Base-by-base conservation (phyloP, 139 green algal genomes). In the Dunaliella primolecta region DNA sequence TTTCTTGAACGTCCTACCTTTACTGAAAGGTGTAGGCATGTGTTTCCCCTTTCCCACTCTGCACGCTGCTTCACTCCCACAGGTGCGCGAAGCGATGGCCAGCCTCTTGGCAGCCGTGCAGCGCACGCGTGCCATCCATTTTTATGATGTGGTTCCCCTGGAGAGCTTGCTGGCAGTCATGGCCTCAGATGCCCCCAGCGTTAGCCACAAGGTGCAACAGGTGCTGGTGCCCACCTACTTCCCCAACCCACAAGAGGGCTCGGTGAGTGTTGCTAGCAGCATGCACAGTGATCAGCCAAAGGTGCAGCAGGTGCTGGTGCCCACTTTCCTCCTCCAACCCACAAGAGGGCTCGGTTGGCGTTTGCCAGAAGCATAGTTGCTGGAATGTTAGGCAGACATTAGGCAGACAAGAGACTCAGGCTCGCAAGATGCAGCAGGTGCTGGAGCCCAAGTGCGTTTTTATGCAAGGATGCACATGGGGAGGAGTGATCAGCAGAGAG, bases 211-310 rank as follows among this genome's bases (percentile, higher is more conserved):
- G 25, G 86, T 96, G 27, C 87, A 94, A 70, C 82, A 81, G 32
- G 89, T 96, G 30, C 89, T 96, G 83, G 85, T 95, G 83, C 92
- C 93, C 36, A 91, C 81, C 88, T 95, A 92, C 86, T 93, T 94
- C 81, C 92, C 93, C 27, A 86, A 85, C 35, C 78, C 88, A 1
- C 79, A 92, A 35, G 87, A 92, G 46, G 92, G 91, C 21, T 64
- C 88, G 76, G 91, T 92, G 77, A 80, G 90, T 87, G 74, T 31
- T 38, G 0, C 38, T 79, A 15, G 83, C 78, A n/a, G 78, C 38
- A 1, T n/a, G n/a, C n/a, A n/a, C n/a, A n/a, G n/a, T n/a, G n/a
- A n/a, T n/a, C n/a, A n/a, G n/a, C n/a, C n/a, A n/a, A 84, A 78
- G 25, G 86, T 96, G 27, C 87, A 94, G 75, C 82, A 81, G 32